These are phyloP conservation scores for Craspedostauros australis DNA, from an alignment of 108 stramenopile species.

Conservation along the genomic window DNA sequence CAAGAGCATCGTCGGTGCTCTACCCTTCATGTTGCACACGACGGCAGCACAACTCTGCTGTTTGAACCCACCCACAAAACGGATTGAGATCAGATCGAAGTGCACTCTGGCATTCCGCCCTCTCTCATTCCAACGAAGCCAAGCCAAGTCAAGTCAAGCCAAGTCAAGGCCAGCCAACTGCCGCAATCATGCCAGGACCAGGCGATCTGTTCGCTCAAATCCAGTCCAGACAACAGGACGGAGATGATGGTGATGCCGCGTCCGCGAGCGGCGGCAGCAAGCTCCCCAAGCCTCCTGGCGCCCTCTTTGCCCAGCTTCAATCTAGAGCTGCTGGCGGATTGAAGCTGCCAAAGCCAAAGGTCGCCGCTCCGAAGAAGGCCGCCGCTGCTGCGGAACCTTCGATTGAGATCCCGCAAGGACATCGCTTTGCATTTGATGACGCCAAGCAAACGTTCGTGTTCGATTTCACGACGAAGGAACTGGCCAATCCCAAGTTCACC, in stretches of 20 bases:
- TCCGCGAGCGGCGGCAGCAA: too few species aligned
- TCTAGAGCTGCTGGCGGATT: constrained; percentile 1
- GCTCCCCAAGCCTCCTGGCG: too few species aligned
- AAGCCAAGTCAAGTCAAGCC: too few species aligned
- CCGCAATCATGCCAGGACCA: constrained; percentile 26
- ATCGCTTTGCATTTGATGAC: constrained; percentile 35
- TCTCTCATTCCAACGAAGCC: too few species aligned
- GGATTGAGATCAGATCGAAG: too few species aligned
- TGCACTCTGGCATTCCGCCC: too few species aligned
- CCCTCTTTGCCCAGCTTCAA: constrained; percentile 34
- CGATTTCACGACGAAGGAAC: constrained; percentile 8
- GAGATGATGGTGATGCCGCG: constrained; percentile 5
- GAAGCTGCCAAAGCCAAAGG: background rate
- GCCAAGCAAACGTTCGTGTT: constrained; percentile 28
- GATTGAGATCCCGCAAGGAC: constrained; percentile 8
- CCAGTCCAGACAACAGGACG: constrained; percentile 16
- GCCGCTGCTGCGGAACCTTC: background rate
- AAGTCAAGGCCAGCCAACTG: too few species aligned
- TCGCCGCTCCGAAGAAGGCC: background rate
- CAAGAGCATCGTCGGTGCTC: too few species aligned
- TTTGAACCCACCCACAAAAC: too few species aligned
- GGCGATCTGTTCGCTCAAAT: constrained; percentile 44
- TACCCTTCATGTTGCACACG: too few species aligned
- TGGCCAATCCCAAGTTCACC: background rate
- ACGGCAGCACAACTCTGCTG: too few species aligned